Percentiles rank a stretch among this genome's conserved stretches.
phyloP scores from a whole-genome alignment of 306 rosid genomes.

The Corylus americana region DNA sequence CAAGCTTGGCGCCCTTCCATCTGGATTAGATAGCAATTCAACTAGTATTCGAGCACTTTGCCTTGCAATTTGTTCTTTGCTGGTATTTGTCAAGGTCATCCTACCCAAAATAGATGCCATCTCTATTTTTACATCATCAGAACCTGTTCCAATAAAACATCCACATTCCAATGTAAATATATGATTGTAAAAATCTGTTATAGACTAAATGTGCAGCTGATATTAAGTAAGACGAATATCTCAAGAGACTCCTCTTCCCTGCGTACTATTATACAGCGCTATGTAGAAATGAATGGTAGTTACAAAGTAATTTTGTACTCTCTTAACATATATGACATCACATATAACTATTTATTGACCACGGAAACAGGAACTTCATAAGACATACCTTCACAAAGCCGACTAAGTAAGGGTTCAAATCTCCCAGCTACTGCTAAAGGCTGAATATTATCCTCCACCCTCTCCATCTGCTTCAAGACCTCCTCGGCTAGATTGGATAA shows the following conservation, averaged over 20 bases:
- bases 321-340: slow-evolving; percentile 2
- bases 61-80: slow-evolving; percentile 64
- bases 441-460: slow-evolving; percentile 47
- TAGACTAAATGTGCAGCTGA: slow-evolving; percentile 1
- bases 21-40: slow-evolving; percentile 45
- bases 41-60: slow-evolving; percentile 47
- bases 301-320: background rate
- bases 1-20: slow-evolving; percentile 55
- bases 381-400: slow-evolving; percentile 41
- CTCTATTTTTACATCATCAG: slow-evolving; percentile 50
- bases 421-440: slow-evolving; percentile 58
- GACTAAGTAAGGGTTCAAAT: slow-evolving; percentile 53
- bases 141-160: slow-evolving; percentile 40
- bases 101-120: slow-evolving; percentile 61
- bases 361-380: slow-evolving; percentile 13
- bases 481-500: slow-evolving; percentile 56
- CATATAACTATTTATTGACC: background rate
- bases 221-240: background rate
- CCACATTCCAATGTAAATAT: slow-evolving; percentile 19
- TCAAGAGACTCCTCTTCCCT: slow-evolving; percentile 1
- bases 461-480: slow-evolving; percentile 53
- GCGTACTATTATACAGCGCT: slow-evolving; percentile 1
- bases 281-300: background rate
- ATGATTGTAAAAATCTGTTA: slow-evolving; percentile 3
- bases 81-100: slow-evolving; percentile 55